Base-by-base conservation (phyloP, 1,284 basidiomycete species). In the Ganoderma sinense region DNA sequence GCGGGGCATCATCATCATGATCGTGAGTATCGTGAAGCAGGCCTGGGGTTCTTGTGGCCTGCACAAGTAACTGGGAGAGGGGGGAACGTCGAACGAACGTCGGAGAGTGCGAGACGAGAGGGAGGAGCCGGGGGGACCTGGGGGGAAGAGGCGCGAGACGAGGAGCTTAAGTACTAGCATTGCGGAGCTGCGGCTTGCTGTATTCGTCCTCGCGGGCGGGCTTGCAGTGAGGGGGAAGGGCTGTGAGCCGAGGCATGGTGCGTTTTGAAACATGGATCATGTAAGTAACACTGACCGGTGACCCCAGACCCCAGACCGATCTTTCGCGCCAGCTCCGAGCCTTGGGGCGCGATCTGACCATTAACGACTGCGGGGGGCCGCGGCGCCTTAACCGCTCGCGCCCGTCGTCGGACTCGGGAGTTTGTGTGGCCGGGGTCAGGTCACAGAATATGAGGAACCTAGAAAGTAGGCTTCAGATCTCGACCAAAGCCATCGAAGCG, bases 1-100 rank as follows among this genome's bases (percentile, higher is more conserved):
- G 73, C 79, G 84, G 74, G 81, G 76, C 87, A 88, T 88, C 66
- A 63, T 73, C 67, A 13, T 11, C n/a, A n/a, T n/a, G n/a, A n/a
- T n/a, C n/a, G n/a, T n/a, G n/a, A n/a, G n/a, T n/a, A n/a, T n/a
- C n/a, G n/a, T n/a, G n/a, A n/a, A n/a, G n/a, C n/a, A n/a, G n/a
- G n/a, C n/a, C 69, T 62, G 48, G 4, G 20, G n/a, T 72, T 64
- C 11, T 69, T 69, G 69, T 71, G 48, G 23, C 23, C 59, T 76
- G 72, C 71, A 73, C 61, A 70, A 76, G 74, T 63, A 26, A 51
- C 2, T n/a, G n/a, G n/a, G n/a, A n/a, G 14, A 26, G 23, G 69
- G 58, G 45, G n/a, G n/a, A n/a, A 65, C n/a, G n/a, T n/a, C n/a
- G 71, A 76, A 66, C 75, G 36, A 77, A 48, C 20, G n/a, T n/a